phyloP scores from a whole-genome alignment of 1,284 basidiomycete species.

The Phylloporus sp. region DNA sequence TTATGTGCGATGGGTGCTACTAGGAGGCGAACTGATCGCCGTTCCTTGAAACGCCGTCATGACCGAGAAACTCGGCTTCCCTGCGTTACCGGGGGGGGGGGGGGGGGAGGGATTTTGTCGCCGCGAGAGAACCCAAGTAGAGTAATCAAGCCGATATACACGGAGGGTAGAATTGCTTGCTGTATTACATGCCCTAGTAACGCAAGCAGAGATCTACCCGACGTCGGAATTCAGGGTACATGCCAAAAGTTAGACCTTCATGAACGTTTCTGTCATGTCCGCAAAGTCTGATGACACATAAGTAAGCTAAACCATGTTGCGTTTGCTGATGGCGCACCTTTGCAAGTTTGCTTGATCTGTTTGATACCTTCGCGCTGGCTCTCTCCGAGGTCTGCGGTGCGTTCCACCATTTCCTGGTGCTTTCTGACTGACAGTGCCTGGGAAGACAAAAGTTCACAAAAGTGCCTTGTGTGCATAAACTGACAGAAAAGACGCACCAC shows the following conservation, averaged over 20 bases:
- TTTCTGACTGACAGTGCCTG: slow-evolving; percentile 33
- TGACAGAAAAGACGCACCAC: slow-evolving; percentile 22
- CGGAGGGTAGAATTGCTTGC: background rate
- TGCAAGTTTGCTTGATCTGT: slow-evolving; percentile 23
- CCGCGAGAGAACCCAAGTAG: background rate
- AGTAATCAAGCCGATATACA: background rate
- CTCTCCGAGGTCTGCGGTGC: slow-evolving; percentile 29
- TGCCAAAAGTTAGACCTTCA: slow-evolving; percentile 20
- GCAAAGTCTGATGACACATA: slow-evolving; percentile 26
- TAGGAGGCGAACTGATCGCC: too few relatives aligned
- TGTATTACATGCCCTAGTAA: background rate
- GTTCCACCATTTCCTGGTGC: slow-evolving; percentile 30
- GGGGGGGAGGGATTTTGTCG: too few relatives aligned
- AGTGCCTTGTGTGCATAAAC: background rate
- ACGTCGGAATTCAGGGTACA: background rate
- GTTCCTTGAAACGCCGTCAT: background rate
- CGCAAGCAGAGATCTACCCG: background rate
- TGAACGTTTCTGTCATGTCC: slow-evolving; percentile 27
- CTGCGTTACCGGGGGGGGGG: background rate
- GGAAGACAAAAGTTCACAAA: background rate
- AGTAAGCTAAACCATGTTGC: background rate
- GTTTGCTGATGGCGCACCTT: slow-evolving; percentile 20
- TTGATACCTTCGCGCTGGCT: slow-evolving; percentile 28
- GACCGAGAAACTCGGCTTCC: background rate
- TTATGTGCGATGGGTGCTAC: too few relatives aligned